phyloP scores from a whole-genome alignment of 495 filamentous ascomycete species.

The Podospora pseudoanserina region DNA sequence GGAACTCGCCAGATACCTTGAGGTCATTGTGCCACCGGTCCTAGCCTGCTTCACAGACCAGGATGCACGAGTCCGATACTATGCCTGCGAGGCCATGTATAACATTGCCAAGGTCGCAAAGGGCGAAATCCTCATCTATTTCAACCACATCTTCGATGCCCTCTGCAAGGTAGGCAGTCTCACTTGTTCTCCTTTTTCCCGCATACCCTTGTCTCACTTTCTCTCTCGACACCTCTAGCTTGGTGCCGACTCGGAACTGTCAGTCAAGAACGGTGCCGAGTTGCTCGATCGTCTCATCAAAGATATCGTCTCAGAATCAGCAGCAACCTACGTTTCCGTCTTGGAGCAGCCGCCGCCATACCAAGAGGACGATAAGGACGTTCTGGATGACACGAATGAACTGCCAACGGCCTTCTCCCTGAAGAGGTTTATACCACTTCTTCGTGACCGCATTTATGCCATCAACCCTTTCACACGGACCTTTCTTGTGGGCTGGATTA shows the following conservation, averaged over 20 bases:
- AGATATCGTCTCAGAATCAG: slow-evolving; percentile 96
- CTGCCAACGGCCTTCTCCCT: slow-evolving; percentile 90
- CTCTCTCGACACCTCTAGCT: slow-evolving; percentile 52
- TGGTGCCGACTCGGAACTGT: slow-evolving; percentile 91
- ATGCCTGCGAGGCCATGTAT: slow-evolving; percentile 99
- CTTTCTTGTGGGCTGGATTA: slow-evolving; percentile 96
- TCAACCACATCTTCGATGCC: slow-evolving; percentile 97
- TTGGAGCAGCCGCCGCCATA: slow-evolving; percentile 59
- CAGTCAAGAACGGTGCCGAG: slow-evolving; percentile 97
- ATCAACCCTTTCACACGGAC: slow-evolving; percentile 91
- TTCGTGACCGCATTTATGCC: slow-evolving; percentile 89
- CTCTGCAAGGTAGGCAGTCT: slow-evolving; percentile 71
- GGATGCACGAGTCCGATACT: slow-evolving; percentile 96
- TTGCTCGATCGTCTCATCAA: slow-evolving; percentile 94
- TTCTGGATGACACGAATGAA: slow-evolving; percentile 48
- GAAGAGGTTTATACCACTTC: slow-evolving; percentile 82
- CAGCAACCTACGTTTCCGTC: slow-evolving; percentile 89
- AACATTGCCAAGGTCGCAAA: slow-evolving; percentile 99
- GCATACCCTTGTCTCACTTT: slow-evolving; percentile 6
- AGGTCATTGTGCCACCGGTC: slow-evolving; percentile 92
- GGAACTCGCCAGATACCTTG: slow-evolving; percentile 86
- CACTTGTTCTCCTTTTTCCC: slow-evolving; percentile 18
- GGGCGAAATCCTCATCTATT: slow-evolving; percentile 92
- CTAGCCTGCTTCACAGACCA: slow-evolving; percentile 98
- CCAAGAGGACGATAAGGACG: slow-evolving; percentile 48